A percentile compares a stretch with the other conserved stretches of the same genome.
phyloP scores from a whole-genome alignment of 306 rosid genomes.

The Casuarina equisetifolia region DNA sequence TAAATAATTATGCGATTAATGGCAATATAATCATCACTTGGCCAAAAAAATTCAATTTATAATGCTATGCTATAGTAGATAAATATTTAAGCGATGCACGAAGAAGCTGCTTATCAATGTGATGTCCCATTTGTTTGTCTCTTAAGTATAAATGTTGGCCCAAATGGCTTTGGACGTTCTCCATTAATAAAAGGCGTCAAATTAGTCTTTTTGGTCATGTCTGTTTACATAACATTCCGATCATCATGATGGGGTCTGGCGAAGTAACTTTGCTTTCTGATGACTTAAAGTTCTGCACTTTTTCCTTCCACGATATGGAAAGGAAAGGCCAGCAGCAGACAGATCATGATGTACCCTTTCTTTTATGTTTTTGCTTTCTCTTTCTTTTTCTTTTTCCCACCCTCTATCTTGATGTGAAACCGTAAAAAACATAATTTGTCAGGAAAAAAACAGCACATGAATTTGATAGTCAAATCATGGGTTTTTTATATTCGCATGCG shows the following conservation, averaged over 20 bases:
- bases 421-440: conserved; percentile 26
- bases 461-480: background rate
- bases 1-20: too few species aligned
- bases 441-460: background rate
- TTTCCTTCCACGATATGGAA: conserved; percentile 42
- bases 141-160: background rate
- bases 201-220: background rate
- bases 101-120: background rate
- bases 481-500: too few species aligned
- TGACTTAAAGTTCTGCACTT: conserved; percentile 53
- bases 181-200: background rate
- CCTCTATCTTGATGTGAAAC: conserved; percentile 33
- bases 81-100: background rate
- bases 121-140: background rate
- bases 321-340: conserved; percentile 27
- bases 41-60: too few species aligned
- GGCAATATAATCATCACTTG: too few species aligned
- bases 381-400: background rate
- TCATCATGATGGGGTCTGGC: conserved; percentile 21
- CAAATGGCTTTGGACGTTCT: background rate
- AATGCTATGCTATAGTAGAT: background rate
- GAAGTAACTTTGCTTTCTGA: conserved; percentile 48
- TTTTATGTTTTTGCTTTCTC: background rate
- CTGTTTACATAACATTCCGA: conserved; percentile 24
- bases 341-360: conserved; percentile 29